Evolutionary conservation across 495 filamentous ascomycete genomes (phyloP), one percentile per base, ranked within the genome.

Genomic region (Barbatosphaeria neglecta): DNA sequence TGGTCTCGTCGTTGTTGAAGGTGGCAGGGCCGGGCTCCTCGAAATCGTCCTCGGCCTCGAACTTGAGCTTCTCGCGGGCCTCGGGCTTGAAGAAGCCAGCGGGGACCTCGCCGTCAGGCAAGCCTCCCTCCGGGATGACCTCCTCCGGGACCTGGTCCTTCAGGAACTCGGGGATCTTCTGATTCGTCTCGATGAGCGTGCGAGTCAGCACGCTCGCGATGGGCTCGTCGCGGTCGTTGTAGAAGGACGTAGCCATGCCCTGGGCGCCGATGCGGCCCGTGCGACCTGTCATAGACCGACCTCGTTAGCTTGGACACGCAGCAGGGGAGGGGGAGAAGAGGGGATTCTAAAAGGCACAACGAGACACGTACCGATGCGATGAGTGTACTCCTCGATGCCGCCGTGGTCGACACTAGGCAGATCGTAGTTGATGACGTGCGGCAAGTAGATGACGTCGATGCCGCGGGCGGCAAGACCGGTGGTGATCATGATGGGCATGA

Each of bases 321-420:
- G 6, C 3, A 6, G 28, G 28, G 31, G 27, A 10, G 8, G 7
- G 27, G 27, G 8, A 10, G 8, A 13, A 31, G 15, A 13, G 27
- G 27, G 2, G 31, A 35, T 15, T 61, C n/a, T n/a, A n/a, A n/a
- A n/a, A n/a, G n/a, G n/a, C n/a, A n/a, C n/a, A n/a, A n/a, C n/a
- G n/a, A n/a, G n/a, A n/a, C n/a, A n/a, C n/a, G n/a, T 73, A 86
- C 83, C 90, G 61, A 97, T 98, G 31, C 92, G 86, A 55, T 98
- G 92, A 46, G 84, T 76, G 55, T 98, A 97, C 55, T 97, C 92
- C 43, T 86, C 76, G 39, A 97, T 96, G 4, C 90, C 92, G n/a
- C 87, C 89, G 52, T 87, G 69, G 2, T 69, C 57, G 4, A 61
- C 52, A 18, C 65, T 71, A 0, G 90, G 92, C 3, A 97, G 70